Evolutionary conservation across 345 rosid species (phyloP).

Genomic region (Ailanthus altissimus): DNA sequence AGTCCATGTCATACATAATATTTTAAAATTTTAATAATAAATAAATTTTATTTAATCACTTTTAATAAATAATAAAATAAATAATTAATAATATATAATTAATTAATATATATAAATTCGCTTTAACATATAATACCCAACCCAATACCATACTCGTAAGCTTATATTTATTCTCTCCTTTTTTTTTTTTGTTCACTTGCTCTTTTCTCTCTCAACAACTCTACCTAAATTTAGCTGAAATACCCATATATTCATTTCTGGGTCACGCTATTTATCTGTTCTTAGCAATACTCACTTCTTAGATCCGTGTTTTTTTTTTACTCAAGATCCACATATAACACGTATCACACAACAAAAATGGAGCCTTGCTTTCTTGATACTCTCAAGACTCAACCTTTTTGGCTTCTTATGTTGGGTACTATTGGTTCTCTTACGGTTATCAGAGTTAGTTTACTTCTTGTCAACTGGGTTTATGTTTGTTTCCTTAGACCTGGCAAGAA

Average conservation of each 20-base stretch:
- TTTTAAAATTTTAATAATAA: too few relatives aligned
- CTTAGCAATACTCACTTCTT: constrained; percentile 20
- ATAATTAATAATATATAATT: too few relatives aligned
- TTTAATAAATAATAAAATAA: too few relatives aligned
- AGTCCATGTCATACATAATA: too few relatives aligned
- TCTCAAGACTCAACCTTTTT: constrained; percentile 68
- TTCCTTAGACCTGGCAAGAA: constrained; percentile 86
- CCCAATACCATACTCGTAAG: too few relatives aligned
- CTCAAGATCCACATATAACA: neutral
- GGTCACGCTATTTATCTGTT: neutral
- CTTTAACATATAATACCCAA: too few relatives aligned
- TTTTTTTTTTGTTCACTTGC: neutral
- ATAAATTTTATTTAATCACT: too few relatives aligned
- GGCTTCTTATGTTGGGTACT: constrained; percentile 53
- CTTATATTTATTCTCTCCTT: neutral
- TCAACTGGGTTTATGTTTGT: constrained; percentile 72
- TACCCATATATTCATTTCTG: neutral
- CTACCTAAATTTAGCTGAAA: neutral
- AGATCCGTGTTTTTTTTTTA: constrained; percentile 5
- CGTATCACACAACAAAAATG: constrained; percentile 30
- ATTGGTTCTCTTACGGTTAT: constrained; percentile 61
- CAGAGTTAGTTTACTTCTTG: constrained; percentile 41
- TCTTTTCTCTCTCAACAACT: constrained; percentile 15
- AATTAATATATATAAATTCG: too few relatives aligned
- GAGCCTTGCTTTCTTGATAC: constrained; percentile 45